A percentile compares a stretch with the other conserved stretches of the same genome.
phyloP scores from a whole-genome alignment of 116 monocot species.

The Cymodocea nodosa region DNA sequence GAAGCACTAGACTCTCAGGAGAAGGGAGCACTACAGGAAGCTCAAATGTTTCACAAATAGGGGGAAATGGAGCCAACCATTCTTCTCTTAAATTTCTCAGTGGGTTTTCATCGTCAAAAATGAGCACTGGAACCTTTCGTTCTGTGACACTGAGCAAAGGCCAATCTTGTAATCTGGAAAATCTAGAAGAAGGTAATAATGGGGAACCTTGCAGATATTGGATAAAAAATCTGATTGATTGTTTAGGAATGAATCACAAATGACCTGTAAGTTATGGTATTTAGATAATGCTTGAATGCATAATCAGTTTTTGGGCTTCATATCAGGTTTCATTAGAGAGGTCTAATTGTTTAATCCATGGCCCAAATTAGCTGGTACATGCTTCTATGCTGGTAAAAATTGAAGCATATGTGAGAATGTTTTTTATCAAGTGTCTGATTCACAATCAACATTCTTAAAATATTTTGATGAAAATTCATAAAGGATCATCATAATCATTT shows the following conservation, averaged over 20 bases:
- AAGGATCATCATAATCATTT: too few relatives aligned
- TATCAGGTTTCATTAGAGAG: too few relatives aligned
- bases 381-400: too few relatives aligned
- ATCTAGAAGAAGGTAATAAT: slow-evolving; percentile 70
- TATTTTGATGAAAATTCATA: too few relatives aligned
- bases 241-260: not conserved
- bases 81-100: slow-evolving; percentile 59
- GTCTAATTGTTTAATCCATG: too few relatives aligned
- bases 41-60: slow-evolving; percentile 40
- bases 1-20: slow-evolving; percentile 75
- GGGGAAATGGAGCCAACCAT: slow-evolving; percentile 53
- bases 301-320: too few relatives aligned
- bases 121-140: slow-evolving; percentile 36
- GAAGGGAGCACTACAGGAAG: slow-evolving; percentile 44
- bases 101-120: slow-evolving; percentile 63
- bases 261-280: too few relatives aligned
- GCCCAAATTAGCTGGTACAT: too few relatives aligned
- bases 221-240: not conserved
- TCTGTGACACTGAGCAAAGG: slow-evolving; percentile 54
- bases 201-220: not conserved
- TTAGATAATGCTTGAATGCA: too few relatives aligned
- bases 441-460: too few relatives aligned
- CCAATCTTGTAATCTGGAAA: slow-evolving; percentile 52
- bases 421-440: too few relatives aligned
- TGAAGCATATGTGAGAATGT: too few relatives aligned